Percentiles rank a stretch among this genome's conserved stretches.
Conservation (phyloP, 2,329 filamentous ascomycete species). For the Sporothrix dimorphospora region DNA sequence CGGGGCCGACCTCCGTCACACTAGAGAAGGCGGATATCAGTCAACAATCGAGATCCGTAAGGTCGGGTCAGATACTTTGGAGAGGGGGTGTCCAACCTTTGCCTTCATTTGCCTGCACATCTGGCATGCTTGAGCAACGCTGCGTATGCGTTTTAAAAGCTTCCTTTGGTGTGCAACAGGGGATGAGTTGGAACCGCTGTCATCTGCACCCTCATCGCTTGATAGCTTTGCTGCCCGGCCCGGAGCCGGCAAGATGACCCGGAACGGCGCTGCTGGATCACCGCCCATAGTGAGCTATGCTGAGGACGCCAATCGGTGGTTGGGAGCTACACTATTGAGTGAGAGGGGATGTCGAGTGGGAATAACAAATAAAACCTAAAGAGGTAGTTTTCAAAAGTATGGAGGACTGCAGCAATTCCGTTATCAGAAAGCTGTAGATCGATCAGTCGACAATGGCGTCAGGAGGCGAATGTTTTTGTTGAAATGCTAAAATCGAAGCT, state of each 20-base stretch:
- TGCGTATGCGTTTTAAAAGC: slow-evolving; percentile 32
- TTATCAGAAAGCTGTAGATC: neutral
- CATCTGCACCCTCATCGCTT: slow-evolving; percentile 18
- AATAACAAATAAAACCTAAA: neutral
- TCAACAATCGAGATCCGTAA: neutral
- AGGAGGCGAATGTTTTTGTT: neutral
- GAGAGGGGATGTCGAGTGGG: neutral
- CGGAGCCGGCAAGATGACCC: slow-evolving; percentile 31
- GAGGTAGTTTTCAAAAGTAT: neutral
- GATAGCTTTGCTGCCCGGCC: slow-evolving; percentile 2
- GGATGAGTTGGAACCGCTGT: neutral
- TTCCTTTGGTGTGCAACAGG: slow-evolving; percentile 15
- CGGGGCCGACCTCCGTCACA: slow-evolving; percentile 41
- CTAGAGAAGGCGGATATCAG: slow-evolving; percentile 30
- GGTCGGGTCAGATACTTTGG: neutral
- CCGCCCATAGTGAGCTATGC: slow-evolving; percentile 6
- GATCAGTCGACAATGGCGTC: neutral
- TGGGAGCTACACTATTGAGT: neutral
- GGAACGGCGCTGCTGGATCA: slow-evolving; percentile 28
- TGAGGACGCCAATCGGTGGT: neutral
- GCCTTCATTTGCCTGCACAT: slow-evolving; percentile 39
- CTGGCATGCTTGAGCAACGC: slow-evolving; percentile 40
- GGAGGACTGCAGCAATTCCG: neutral
- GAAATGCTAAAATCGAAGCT: neutral
- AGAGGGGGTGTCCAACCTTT: slow-evolving; percentile 31